phyloP scores from a whole-genome alignment of 1,284 basidiomycete species.

The Fomitiporia mediterranea region DNA sequence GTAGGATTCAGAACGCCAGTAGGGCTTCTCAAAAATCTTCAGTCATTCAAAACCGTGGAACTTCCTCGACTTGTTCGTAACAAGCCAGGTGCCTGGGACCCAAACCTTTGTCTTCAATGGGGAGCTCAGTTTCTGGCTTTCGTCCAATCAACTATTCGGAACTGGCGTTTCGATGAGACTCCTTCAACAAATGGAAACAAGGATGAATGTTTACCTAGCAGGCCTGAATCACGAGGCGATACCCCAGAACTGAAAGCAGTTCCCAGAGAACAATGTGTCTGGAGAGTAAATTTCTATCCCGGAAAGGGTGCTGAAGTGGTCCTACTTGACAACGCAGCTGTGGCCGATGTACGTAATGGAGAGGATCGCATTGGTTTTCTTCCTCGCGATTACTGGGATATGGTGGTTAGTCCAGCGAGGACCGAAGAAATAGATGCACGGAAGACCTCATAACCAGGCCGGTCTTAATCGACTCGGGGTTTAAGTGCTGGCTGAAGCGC shows the following conservation, averaged over 20 bases:
- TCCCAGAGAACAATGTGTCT: slow-evolving; percentile 39
- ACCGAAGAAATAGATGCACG: too few species aligned
- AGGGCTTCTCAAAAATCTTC: slow-evolving; percentile 59
- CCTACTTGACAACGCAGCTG: slow-evolving; percentile 41
- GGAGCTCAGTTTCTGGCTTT: slow-evolving; percentile 60
- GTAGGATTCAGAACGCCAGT: slow-evolving; percentile 88
- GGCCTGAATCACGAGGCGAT: slow-evolving; percentile 9
- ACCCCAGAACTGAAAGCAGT: neutral
- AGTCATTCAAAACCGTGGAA: slow-evolving; percentile 67
- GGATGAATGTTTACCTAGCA: slow-evolving; percentile 14
- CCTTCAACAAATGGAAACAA: neutral
- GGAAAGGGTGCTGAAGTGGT: slow-evolving; percentile 44
- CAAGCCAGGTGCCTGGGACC: slow-evolving; percentile 75
- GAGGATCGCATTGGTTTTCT: slow-evolving; percentile 74
- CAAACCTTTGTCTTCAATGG: slow-evolving; percentile 71
- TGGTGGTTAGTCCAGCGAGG: neutral
- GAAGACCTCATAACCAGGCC: too few species aligned
- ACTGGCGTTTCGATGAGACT: slow-evolving; percentile 19
- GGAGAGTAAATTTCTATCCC: slow-evolving; percentile 64
- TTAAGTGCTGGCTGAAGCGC: too few species aligned
- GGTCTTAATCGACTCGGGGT: too few species aligned
- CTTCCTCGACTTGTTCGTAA: slow-evolving; percentile 73
- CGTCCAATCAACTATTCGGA: slow-evolving; percentile 33
- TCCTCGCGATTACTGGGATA: slow-evolving; percentile 55
- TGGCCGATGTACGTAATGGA: slow-evolving; percentile 54